Percentiles rank a stretch among this genome's conserved stretches.
Conservation (phyloP, 2,329 filamentous ascomycete species). For the Beauveria sp. region DNA sequence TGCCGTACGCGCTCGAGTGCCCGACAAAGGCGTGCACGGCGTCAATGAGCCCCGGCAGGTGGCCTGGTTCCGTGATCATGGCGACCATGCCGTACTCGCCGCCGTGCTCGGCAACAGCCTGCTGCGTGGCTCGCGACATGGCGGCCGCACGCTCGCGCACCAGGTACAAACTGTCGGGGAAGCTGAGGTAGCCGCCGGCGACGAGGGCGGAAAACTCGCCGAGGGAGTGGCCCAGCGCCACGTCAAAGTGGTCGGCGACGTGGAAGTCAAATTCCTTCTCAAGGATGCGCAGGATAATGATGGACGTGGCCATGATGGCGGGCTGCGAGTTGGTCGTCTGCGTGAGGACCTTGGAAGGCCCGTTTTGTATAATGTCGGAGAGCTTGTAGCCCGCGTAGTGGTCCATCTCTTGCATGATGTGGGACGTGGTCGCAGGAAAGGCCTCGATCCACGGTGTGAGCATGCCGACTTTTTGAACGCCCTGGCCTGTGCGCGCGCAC, state of each 20-base stretch:
- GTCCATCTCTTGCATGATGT: conserved; percentile 83
- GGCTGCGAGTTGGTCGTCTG: conserved; percentile 84
- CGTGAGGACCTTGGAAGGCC: conserved; percentile 69
- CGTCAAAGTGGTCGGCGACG: conserved; percentile 62
- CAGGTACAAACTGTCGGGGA: conserved; percentile 69
- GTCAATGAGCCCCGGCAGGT: conserved; percentile 60
- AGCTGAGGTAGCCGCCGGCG: conserved; percentile 70
- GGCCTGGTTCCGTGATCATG: conserved; percentile 76
- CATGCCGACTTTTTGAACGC: conserved; percentile 86
- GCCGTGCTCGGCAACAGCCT: conserved; percentile 58
- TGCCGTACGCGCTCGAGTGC: conserved; percentile 50
- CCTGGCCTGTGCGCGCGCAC: conserved; percentile 54
- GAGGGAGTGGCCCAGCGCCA: conserved; percentile 82
- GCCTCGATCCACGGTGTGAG: conserved; percentile 75
- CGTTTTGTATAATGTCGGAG: conserved; percentile 69
- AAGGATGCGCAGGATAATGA: conserved; percentile 80
- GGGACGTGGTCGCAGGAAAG: conserved; percentile 69
- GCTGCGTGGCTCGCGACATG: conserved; percentile 69
- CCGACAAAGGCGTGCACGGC: conserved; percentile 75
- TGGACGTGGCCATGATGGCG: conserved; percentile 90
- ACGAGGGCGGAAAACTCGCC: conserved; percentile 91
- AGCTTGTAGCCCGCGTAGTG: conserved; percentile 65
- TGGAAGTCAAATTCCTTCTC: conserved; percentile 79
- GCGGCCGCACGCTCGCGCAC: conserved; percentile 71
- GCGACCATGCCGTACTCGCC: conserved; percentile 93